Base-by-base conservation (phyloP, 2,329 filamentous ascomycete genomes). In the Ophiostoma triangulosporum region DNA sequence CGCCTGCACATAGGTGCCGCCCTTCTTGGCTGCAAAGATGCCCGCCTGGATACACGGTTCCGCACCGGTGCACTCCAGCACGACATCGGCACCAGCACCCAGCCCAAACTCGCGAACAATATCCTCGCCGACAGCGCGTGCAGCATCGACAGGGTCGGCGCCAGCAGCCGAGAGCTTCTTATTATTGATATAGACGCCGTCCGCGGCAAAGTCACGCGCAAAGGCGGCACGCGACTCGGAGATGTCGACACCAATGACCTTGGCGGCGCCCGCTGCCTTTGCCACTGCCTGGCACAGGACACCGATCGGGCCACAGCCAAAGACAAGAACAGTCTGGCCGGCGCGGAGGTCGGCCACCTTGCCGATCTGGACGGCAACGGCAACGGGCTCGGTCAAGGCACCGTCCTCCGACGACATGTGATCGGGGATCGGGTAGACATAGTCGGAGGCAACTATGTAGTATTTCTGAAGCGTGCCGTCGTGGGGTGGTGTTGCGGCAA, bases 41-140 rank as follows among this genome's bases (percentile, higher is more conserved):
- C 83, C 77, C 5, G 81, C 80, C 65, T 90, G 85, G 60, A 88
- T 73, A 61, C 85, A 89, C 0, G 79, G 77, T 63, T 87, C 84
- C n/a, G 88, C 85, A 6, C 86, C 86, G 0, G 86, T 90, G 64
- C 84, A 88, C 68, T 90, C 86, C 62, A 85, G 88, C 3, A 84
- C 82, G 1, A 78, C 77, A 50, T 80, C 76, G 0, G 86, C 76
- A 62, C 87, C 81, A 0, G 71, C 78, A 55, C 86, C 73, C n/a
- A 52, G 49, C 57, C 69, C 63, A 6, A 69, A 70, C 0, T 62
- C 60, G 2, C 69, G 59, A 8, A 54, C 65, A 27, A 60, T 60
- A 59, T 67, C 69, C 49, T 76, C 66, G 0, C 68, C 73, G 56
- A 66, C 60, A 51, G 65, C 67, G 1, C 78, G 73, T 1, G 48